A percentile compares a stretch with the other conserved stretches of the same genome.
Conservation (phyloP, 148 eudicot genomes). For the Vaccinium darrowii region DNA sequence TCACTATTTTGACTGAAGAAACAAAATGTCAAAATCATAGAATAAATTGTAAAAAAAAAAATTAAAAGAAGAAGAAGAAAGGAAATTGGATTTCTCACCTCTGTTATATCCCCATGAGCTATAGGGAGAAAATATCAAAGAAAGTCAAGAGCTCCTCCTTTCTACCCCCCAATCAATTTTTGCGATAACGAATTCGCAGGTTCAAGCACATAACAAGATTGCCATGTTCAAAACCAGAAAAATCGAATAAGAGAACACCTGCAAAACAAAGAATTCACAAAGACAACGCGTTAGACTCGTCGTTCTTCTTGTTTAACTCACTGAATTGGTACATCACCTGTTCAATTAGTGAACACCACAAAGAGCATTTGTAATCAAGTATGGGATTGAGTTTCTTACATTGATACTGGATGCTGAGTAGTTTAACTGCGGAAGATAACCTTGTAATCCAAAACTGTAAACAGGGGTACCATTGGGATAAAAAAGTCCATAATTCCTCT, state of each 20-base stretch:
- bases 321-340: neutral
- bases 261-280: conserved; percentile 23
- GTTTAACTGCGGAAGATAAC: conserved; percentile 52
- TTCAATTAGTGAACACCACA: neutral
- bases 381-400: conserved; percentile 28
- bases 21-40: neutral
- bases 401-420: conserved; percentile 34
- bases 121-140: conserved; percentile 15
- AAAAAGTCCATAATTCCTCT: conserved; percentile 81
- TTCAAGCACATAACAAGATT: conserved; percentile 28
- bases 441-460: conserved; percentile 69
- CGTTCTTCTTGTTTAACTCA: neutral
- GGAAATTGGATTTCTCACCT: conserved; percentile 18
- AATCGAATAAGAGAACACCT: conserved; percentile 35
- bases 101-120: neutral
- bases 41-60: neutral
- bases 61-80: neutral
- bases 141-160: conserved; percentile 11
- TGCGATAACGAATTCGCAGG: conserved; percentile 7
- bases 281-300: neutral
- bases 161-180: conserved; percentile 8
- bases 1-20: neutral
- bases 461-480: conserved; percentile 76
- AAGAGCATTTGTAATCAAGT: neutral
- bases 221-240: conserved; percentile 27